Conservation (phyloP, 2,329 filamentous ascomycete species). For the Coleophoma eucalyptorum region DNA sequence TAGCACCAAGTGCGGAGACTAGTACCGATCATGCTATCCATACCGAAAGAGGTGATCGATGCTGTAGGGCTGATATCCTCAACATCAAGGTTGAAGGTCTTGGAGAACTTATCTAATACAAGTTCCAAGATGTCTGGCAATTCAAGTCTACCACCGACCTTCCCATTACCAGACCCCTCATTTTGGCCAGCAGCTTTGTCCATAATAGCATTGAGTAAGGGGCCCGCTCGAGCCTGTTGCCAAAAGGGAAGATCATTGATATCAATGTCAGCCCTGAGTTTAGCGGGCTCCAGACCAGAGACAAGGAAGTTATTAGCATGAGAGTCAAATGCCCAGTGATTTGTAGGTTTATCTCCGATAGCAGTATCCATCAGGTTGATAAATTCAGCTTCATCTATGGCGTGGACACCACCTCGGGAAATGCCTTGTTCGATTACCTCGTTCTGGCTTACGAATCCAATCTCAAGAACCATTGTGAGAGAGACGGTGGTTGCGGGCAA, state of each 20-base stretch:
- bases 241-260: background rate
- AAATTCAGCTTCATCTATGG: background rate
- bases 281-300: background rate
- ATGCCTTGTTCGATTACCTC: conserved; percentile 31
- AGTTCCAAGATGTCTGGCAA: background rate
- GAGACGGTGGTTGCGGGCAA: conserved; percentile 1
- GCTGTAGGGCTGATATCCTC: background rate
- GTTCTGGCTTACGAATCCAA: background rate
- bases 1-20: background rate
- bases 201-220: background rate
- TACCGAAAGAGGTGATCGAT: background rate
- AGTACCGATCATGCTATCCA: background rate
- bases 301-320: background rate
- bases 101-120: background rate
- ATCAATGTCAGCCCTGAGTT: background rate
- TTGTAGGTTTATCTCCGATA: background rate
- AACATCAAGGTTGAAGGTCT: background rate
- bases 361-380: background rate
- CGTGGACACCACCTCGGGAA: background rate
- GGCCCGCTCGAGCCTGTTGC: background rate
- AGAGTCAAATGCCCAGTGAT: background rate
- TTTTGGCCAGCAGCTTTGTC: background rate
- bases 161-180: background rate
- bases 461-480: background rate
- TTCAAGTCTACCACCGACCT: background rate